Evolutionary conservation across 768 basidiomycete species (phyloP), one percentile per base, ranked within the genome.

Genomic region (Tylopilus balloui): DNA sequence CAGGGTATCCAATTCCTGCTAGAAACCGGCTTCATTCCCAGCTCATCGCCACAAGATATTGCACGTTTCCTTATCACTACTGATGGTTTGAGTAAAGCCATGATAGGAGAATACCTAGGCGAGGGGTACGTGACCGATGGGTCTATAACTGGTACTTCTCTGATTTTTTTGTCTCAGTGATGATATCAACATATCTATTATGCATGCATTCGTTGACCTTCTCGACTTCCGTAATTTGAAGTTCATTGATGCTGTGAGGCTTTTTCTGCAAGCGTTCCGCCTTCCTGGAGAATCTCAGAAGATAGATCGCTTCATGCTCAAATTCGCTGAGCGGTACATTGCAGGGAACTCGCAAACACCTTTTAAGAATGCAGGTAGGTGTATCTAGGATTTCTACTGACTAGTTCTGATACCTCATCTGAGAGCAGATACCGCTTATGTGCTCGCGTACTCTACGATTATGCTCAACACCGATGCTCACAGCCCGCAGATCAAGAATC

Each of bases 261-360:
- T 81, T 49, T 97, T 96, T 70, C 72, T 99, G 23, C 96, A 99
- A 67, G 81, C 92, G 4, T 98, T 98, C 79, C 88, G 96, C 41
- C 78, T 99, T 17, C 96, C 96, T 7, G 96, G 96, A 37, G 96
- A 99, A 69, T 76, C 92, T 0, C 96, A 99, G 68, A 98, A 98
- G 71, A 98, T 99, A 57, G 96, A 99, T 77, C 84, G 96, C 9
- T 98, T 82, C 71, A 94, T 99, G 92, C 81, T 98, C 47, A 99
- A 99, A 68, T 99, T 97, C 62, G 95, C 96, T 9, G 94, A 98
- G 66, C 81, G 93, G 29, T 99, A 92, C 66, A 92, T 97, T 53
- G 89, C 85, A 12, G 86, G 85, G 48, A 97, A 98, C 66, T 69
- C 82, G 0, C 79, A 84, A 57, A 88, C 88, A 1, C 77, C 81